Evolutionary conservation across 2,329 filamentous ascomycete species (phyloP).

Genomic region (Herpotrichia juniperi): DNA sequence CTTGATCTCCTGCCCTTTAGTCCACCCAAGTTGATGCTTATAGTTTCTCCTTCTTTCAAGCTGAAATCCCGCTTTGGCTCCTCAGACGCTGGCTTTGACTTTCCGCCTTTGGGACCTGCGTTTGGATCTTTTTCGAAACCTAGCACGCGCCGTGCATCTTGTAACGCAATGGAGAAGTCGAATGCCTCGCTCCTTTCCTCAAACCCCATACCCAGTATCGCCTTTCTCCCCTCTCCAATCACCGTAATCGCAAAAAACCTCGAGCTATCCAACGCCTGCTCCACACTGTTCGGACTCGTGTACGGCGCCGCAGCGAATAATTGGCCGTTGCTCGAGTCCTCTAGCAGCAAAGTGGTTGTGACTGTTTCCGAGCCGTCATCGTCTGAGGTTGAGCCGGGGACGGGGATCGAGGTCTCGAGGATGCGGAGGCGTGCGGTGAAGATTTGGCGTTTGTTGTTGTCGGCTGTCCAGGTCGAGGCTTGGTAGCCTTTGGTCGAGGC

Average conservation of each 20-base stretch:
- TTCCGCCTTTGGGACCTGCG: slow-evolving; percentile 16
- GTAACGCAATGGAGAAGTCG: slow-evolving; percentile 80
- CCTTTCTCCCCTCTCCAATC: slow-evolving; percentile 76
- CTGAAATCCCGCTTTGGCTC: slow-evolving; percentile 76
- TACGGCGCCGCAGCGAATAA: slow-evolving; percentile 88
- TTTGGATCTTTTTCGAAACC: slow-evolving; percentile 59
- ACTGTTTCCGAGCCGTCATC: slow-evolving; percentile 60
- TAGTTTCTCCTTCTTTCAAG: slow-evolving; percentile 88
- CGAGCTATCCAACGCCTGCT: slow-evolving; percentile 78
- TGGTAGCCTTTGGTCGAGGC: slow-evolving; percentile 79
- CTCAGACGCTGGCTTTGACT: slow-evolving; percentile 49
- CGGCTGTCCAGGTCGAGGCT: slow-evolving; percentile 76
- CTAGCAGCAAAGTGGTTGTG: slow-evolving; percentile 77
- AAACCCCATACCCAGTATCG: slow-evolving; percentile 82
- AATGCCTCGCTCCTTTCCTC: slow-evolving; percentile 87
- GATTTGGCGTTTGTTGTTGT: slow-evolving; percentile 72
- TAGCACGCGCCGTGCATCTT: slow-evolving; percentile 75
- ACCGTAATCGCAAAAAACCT: slow-evolving; percentile 87
- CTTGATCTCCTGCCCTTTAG: slow-evolving; percentile 54
- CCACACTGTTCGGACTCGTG: slow-evolving; percentile 67
- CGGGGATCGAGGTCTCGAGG: slow-evolving; percentile 72
- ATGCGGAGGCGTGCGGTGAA: slow-evolving; percentile 84
- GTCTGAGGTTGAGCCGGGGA: slow-evolving; percentile 21
- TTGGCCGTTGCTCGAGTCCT: slow-evolving; percentile 73
- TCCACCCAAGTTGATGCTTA: slow-evolving; percentile 77